Evolutionary conservation across 352 stramenopile genomes (phyloP).

Genomic region (Globisporangium cylindrosporum): DNA sequence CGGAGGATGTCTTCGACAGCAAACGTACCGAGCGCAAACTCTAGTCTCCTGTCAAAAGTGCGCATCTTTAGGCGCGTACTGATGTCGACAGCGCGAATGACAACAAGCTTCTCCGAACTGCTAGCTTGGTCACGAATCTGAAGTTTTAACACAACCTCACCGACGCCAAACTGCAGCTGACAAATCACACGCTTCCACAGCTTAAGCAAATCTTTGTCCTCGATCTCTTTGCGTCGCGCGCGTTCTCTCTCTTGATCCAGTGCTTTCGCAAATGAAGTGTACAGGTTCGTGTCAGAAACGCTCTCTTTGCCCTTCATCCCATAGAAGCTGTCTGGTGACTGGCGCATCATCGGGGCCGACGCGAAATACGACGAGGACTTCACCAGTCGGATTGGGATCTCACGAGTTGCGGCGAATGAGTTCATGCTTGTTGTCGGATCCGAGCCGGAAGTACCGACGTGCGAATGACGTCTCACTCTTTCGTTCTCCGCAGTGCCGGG

Average conservation of each 20-base stretch:
- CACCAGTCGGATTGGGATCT: constrained; percentile 19
- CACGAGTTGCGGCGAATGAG: constrained; percentile 9
- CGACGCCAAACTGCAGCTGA: constrained; percentile 53
- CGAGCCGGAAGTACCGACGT: constrained; percentile 1
- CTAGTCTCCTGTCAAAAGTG: constrained; percentile 62
- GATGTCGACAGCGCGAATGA: constrained; percentile 54
- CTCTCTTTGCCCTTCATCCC: constrained; percentile 17
- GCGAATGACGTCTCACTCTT: not conserved
- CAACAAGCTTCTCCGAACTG: constrained; percentile 45
- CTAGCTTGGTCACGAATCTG: constrained; percentile 49
- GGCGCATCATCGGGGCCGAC: constrained; percentile 15
- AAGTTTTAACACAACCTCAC: constrained; percentile 46
- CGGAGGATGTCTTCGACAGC: constrained; percentile 72
- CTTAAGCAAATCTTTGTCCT: constrained; percentile 73
- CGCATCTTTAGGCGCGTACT: constrained; percentile 57
- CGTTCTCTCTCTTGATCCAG: constrained; percentile 37
- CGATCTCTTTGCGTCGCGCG: constrained; percentile 46
- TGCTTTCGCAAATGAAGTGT: constrained; percentile 34
- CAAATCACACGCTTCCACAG: constrained; percentile 74
- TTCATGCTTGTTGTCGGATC: constrained; percentile 11
- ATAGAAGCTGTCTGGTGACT: not conserved
- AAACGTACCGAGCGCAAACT: constrained; percentile 74
- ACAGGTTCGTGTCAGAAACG: constrained; percentile 30
- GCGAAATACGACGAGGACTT: constrained; percentile 24
- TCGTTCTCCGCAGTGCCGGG: not conserved